phyloP scores from a whole-genome alignment of 2,329 filamentous ascomycete genomes.

The Fusarium albosuccineum region DNA sequence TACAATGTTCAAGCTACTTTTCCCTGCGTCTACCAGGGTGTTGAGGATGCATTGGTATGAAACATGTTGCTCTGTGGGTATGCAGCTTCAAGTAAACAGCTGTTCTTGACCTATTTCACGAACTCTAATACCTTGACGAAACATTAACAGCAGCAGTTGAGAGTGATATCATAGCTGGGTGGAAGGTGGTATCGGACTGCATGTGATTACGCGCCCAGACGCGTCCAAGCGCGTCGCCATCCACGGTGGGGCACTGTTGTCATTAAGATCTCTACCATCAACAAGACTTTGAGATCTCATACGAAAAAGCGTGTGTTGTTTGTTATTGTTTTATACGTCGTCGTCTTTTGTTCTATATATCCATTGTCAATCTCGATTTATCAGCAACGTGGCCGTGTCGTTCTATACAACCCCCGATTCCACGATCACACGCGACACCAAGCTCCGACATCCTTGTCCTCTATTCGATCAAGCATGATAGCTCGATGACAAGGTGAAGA shows the following conservation, averaged over 20 bases:
- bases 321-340: not conserved
- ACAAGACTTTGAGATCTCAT: not conserved
- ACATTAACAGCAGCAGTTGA: not conserved
- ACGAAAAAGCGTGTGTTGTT: not conserved
- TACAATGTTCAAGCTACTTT: not conserved
- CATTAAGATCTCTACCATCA: slow-evolving; percentile 1
- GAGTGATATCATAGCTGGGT: slow-evolving; percentile 34
- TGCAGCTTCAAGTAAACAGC: too few relatives aligned
- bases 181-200: not conserved
- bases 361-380: not conserved
- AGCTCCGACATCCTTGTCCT: not conserved
- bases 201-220: slow-evolving; percentile 37
- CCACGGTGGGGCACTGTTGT: slow-evolving; percentile 22
- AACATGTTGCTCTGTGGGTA: too few relatives aligned
- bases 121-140: too few relatives aligned
- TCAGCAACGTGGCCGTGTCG: accelerated
- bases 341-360: not conserved
- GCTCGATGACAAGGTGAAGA: not conserved
- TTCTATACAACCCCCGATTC: not conserved
- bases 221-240: slow-evolving; percentile 33
- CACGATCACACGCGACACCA: not conserved
- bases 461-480: slow-evolving; percentile 22
- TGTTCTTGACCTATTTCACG: too few relatives aligned
- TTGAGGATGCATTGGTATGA: too few relatives aligned
- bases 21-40: too few relatives aligned